Evolutionary conservation across 352 stramenopile genomes (phyloP), one percentile per base, ranked within the genome.

Genomic region (Elongisporangium senticosum): DNA sequence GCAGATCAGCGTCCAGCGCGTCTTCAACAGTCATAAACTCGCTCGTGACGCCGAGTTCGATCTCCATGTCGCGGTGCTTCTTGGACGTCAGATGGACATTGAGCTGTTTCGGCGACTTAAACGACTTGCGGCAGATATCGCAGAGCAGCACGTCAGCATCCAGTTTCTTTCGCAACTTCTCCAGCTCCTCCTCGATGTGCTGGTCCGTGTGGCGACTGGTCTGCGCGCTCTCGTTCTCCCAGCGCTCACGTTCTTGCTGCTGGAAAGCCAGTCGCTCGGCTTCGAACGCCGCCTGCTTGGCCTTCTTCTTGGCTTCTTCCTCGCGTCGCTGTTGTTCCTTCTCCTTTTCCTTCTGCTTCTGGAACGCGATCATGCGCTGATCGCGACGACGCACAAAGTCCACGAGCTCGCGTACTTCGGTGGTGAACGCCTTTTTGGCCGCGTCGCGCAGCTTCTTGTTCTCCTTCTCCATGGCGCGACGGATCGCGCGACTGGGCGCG

Each of bases 401-500:
- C 47, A 91, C 83, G 2, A 95, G 75, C 53, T 90, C 78, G 6
- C 86, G 80, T 24, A 95, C 86, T 57, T 93, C 77, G 22, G 68
- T 74, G 13, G 70, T 91, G 62, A 90, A 95, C 17, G 74, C 77
- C 52, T 90, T 91, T 54, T 83, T 87, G 13, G 77, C 86, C 19
- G 69, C 65, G 53, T 95, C 83, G 8, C 86, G 82, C n/a, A 90
- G 64, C 67, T 93, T 93, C 53, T 89, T 90, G 66, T 95, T 95
- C 58, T 93, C 86, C 62, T 95, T 95, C 56, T 95, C 86, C 84
- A 93, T 93, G 3, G 83, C 79, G 37, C 86, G 78, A 19, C 86
- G 71, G 48, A 95, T 79, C 55, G 89, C 63, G 21, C 86, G 78
- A 22, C 72, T 95, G 33, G 86, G 80, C 14, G 80, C 86, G 53